Base-by-base conservation (phyloP, 1,284 basidiomycete species). In the Rugosomyces carneus region DNA sequence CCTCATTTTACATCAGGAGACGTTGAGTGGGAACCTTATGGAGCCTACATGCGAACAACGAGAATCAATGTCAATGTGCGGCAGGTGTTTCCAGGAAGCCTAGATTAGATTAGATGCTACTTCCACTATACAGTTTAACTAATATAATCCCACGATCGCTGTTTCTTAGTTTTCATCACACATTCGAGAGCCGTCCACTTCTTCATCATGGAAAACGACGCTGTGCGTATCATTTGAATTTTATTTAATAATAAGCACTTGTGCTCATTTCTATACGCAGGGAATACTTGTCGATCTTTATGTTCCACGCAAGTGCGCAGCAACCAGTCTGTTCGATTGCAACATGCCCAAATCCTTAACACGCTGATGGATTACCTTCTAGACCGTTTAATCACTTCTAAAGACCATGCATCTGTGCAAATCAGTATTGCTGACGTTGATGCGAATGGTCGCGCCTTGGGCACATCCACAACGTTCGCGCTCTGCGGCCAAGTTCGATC, bases 231-330 rank as follows among this genome's bases (percentile, higher is more conserved):
- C 4, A 13, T 1, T 16, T 7, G 27, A 32, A 23, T 4, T 21
- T 29, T 36, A 27, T 47, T 32, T n/a, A 41, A 43, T 4, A 13
- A 10, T 10, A 26, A 10, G 10, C 10, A 49, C 40, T 37, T 37
- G 43, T 16, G 4, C 46, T 53, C 6, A 54, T 49, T 6, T 3
- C 24, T 23, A 15, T 45, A 26, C 52, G 2, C 55, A 97, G 91
- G 94, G 95, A 77, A 80, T 92, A 69, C 94, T 99, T 69, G 95
- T 99, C 67, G 95, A 99, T 81, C 93, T 99, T 72, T 99, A 99
- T 80, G 93, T 99, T 68, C 95, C 95, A 69, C 92, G 95, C 80
- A 98, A 99, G 75, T 99, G 96, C 74, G 81, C 91, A 69, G 91
- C 93, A 52, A 96, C 91, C 60, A 93, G 90, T 93, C 65, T 65